Evolutionary conservation across 2,329 filamentous ascomycete species (phyloP), one percentile per base, ranked within the genome.

Genomic region (Penicillium capsulatum): DNA sequence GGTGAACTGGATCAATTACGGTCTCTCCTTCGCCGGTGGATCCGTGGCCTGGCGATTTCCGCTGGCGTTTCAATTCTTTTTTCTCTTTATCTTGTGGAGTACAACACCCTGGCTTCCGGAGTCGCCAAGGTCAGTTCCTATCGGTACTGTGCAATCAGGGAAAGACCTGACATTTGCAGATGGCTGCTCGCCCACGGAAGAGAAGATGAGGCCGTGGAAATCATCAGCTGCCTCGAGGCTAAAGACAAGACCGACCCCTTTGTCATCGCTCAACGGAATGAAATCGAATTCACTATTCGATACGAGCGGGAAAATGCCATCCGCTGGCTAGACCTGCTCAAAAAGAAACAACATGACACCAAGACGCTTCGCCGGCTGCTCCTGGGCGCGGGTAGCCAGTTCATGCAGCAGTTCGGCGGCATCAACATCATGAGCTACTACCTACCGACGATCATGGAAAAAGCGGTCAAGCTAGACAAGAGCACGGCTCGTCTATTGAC

Each of bases 1-100:
- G 2, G 68, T 65, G 3, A 75, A 76, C 31, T 77, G 74, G 72
- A 64, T 77, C 8, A 76, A 68, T 6, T 76, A 69, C 40, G 72
- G 72, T 2, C 67, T 76, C 39, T 71, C 67, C 4, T 77, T 71
- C 47, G 50, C 66, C 2, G 53, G 49, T 3, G 69, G 70, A 4
- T 45, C 61, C 0, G 55, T 73, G 9, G 57, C 67, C 0, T 74
- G 72, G 71, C 51, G 71, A 26, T 55, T 72, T 2, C 70, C 71
- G 0, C 59, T 76, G 2, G 71, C 70, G 0, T 61, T 76, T 16
- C 72, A 76, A 28, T 68, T 75, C 44, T 46, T 76, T 31, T 75
- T 74, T 56, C 69, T 74, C 39, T 44, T 71, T 33, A 63, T 73
- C 17, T 55, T 74, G 3, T 72, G 54, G 40, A 58, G 52, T 2